phyloP scores from a whole-genome alignment of 768 basidiomycete genomes.

The Mycena venus region DNA sequence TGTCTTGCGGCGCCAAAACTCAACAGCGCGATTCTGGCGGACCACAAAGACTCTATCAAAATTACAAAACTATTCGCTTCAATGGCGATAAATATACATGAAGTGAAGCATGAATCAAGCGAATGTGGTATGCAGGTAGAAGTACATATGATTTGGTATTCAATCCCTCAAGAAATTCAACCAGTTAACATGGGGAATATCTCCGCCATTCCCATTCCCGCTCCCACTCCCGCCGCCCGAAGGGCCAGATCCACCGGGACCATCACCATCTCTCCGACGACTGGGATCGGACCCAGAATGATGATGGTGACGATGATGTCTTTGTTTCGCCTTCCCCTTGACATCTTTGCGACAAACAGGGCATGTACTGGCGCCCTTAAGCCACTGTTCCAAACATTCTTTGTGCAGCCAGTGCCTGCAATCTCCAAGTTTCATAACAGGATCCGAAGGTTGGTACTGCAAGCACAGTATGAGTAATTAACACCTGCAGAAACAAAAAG shows the following conservation, averaged over 20 bases:
- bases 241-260: slow-evolving; percentile 6
- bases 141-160: slow-evolving; percentile 18
- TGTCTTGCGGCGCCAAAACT: too few relatives aligned
- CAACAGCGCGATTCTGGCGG: too few relatives aligned
- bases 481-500: slow-evolving; percentile 17
- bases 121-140: slow-evolving; percentile 7
- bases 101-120: neutral
- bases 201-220: neutral
- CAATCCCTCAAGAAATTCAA: slow-evolving; percentile 29
- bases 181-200: slow-evolving; percentile 9
- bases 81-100: slow-evolving; percentile 2
- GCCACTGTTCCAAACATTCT: slow-evolving; percentile 87
- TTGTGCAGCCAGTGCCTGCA: slow-evolving; percentile 89
- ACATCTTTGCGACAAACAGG: slow-evolving; percentile 85
- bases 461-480: slow-evolving; percentile 16
- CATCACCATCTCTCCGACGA: slow-evolving; percentile 22
- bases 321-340: slow-evolving; percentile 30
- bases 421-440: slow-evolving; percentile 73
- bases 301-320: slow-evolving; percentile 19
- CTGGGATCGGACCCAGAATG: neutral
- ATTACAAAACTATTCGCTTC: too few relatives aligned
- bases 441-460: slow-evolving; percentile 76
- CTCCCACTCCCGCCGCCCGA: slow-evolving; percentile 9
- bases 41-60: too few relatives aligned
- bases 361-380: slow-evolving; percentile 80